Evolutionary conservation across 2,329 filamentous ascomycete genomes (phyloP).

Genomic region (Pseudogymnoascus sp.): DNA sequence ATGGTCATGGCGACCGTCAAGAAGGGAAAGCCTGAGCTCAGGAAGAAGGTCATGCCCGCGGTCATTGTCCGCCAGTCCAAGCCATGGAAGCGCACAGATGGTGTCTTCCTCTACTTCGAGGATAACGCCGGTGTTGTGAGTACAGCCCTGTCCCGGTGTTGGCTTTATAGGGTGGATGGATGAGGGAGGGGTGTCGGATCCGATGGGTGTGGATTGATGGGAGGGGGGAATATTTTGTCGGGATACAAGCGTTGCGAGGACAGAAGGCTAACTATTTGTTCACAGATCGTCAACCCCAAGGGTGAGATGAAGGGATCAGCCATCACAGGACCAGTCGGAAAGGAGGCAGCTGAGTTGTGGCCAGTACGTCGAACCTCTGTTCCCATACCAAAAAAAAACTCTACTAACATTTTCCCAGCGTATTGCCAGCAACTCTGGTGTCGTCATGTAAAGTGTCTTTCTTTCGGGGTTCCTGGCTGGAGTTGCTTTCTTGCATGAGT

Average conservation of each 20-base stretch:
- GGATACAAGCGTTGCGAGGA: constrained; percentile 5
- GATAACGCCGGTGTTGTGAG: constrained; percentile 98
- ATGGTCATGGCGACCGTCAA: constrained; percentile 99
- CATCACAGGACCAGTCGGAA: constrained; percentile 97
- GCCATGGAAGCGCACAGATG: constrained; percentile 97
- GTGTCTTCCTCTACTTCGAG: constrained; percentile 99
- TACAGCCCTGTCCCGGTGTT: constrained; percentile 30
- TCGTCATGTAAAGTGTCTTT: constrained; percentile 82
- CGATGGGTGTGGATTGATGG: neutral
- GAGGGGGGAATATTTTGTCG: neutral
- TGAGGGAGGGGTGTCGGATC: neutral
- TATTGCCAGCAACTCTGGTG: constrained; percentile 99
- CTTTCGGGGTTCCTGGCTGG: constrained; percentile 24
- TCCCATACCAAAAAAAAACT: constrained; percentile 8
- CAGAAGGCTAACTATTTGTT: constrained; percentile 30
- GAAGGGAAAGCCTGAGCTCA: constrained; percentile 99
- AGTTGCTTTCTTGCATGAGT: constrained; percentile 18
- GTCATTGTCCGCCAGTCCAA: constrained; percentile 98
- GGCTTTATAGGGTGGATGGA: neutral
- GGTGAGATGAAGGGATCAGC: constrained; percentile 99
- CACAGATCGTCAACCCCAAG: constrained; percentile 98
- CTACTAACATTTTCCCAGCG: constrained; percentile 49
- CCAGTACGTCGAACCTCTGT: constrained; percentile 56
- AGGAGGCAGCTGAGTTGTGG: constrained; percentile 99
- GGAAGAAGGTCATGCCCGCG: constrained; percentile 99